A percentile compares a stretch with the other conserved stretches of the same genome.
These are phyloP conservation scores for Insectozyma bohioensis DNA, from an alignment of 1,139 yeast species.

Conservation along the genomic window DNA sequence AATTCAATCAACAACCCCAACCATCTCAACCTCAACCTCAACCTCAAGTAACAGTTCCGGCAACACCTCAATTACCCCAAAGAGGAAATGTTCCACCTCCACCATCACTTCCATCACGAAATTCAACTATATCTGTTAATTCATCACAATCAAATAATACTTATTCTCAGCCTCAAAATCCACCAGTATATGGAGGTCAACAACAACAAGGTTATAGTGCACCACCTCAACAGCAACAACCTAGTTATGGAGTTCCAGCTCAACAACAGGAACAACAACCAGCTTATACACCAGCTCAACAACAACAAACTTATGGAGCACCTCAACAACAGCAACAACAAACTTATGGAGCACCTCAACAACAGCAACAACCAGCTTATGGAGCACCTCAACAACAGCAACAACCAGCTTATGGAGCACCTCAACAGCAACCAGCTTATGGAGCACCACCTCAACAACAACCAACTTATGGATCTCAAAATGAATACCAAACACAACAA, in stretches of 20 bases:
- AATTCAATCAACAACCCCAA: conserved; percentile 5
- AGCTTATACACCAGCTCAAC: too few relatives aligned
- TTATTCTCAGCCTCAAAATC: too few relatives aligned
- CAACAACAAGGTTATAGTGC: too few relatives aligned
- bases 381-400: conserved; percentile 5
- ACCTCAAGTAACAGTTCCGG: too few relatives aligned
- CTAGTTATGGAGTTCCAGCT: too few relatives aligned
- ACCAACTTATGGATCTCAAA: conserved; percentile 4
- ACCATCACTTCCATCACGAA: conserved; percentile 7
- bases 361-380: conserved; percentile 1
- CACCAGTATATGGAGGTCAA: too few relatives aligned
- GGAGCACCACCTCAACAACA: conserved; percentile 4
- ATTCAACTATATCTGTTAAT: conserved; percentile 5
- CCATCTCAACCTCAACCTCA: conserved; percentile 10
- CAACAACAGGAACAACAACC: conserved; percentile 2
- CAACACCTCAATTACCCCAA: conserved; percentile 8
- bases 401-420: conserved; percentile 4
- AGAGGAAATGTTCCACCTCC: conserved; percentile 4
- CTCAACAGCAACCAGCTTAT: conserved; percentile 4
- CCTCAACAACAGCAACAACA: conserved; percentile 4
- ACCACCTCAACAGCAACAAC: conserved; percentile 4
- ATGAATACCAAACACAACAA: not conserved
- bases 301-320: too few relatives aligned
- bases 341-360: conserved; percentile 1
- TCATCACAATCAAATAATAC: conserved; percentile 1